phyloP scores from a whole-genome alignment of 78 protist genomes.

The Dictyostelium citrinum region DNA sequence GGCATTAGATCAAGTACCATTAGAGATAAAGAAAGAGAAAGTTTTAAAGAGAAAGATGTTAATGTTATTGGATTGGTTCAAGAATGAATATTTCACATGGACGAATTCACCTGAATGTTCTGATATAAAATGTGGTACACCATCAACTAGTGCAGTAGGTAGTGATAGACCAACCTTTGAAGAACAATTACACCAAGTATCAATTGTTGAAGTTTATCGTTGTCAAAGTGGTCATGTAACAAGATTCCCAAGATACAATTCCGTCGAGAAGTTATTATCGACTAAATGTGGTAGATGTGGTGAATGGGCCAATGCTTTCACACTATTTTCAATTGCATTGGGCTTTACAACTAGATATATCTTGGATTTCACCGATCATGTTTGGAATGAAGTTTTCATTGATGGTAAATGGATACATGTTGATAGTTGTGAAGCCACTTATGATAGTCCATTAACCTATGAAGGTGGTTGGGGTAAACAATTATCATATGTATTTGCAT shows the following conservation, averaged over 20 bases:
- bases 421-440: conserved; percentile 81
- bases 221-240: conserved; percentile 49
- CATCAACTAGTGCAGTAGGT: neutral
- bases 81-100: conserved; percentile 86
- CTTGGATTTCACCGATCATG: conserved; percentile 94
- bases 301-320: conserved; percentile 93
- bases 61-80: conserved; percentile 86
- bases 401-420: conserved; percentile 80
- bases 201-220: conserved; percentile 81
- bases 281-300: conserved; percentile 93
- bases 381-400: conserved; percentile 91
- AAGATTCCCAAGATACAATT: conserved; percentile 90
- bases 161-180: conserved; percentile 15
- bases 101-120: conserved; percentile 80
- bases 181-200: conserved; percentile 54
- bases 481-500: conserved; percentile 87
- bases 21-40: neutral
- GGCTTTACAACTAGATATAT: conserved; percentile 85
- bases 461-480: conserved; percentile 94
- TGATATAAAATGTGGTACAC: neutral
- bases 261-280: conserved; percentile 76
- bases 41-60: neutral
- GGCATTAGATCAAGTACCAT: neutral
- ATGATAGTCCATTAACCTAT: conserved; percentile 83
- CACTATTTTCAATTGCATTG: conserved; percentile 77